These are phyloP conservation scores for Dryas drummondii DNA, from an alignment of 306 rosid genomes.

Conservation along the genomic window DNA sequence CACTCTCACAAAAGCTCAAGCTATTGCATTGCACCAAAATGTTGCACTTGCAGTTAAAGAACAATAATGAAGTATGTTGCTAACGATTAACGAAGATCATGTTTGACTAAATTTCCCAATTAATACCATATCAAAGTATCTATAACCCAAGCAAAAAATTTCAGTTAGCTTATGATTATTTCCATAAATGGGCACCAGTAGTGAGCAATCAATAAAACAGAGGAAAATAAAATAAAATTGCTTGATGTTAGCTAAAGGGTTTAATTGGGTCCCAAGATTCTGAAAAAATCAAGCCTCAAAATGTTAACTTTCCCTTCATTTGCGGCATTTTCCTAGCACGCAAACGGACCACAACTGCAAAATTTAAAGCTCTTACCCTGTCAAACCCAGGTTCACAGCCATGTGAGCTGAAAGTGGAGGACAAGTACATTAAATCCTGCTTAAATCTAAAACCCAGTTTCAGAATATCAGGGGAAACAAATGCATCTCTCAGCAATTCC, in stretches of 20 bases:
- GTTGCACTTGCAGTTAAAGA: too few species aligned
- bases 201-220: not conserved
- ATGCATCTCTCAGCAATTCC: constrained; percentile 52
- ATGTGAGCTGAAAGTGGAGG: constrained; percentile 64
- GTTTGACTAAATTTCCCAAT: not conserved
- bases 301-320: not conserved
- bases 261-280: too few species aligned
- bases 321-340: too few species aligned
- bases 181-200: not conserved
- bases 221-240: not conserved
- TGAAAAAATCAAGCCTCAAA: not conserved
- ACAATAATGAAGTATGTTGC: too few species aligned
- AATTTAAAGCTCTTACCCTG: constrained; percentile 38
- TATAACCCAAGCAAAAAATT: not conserved
- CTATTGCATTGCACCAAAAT: not conserved
- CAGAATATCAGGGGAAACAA: constrained; percentile 60
- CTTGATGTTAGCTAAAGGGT: not conserved
- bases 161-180: not conserved
- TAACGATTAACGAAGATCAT: not conserved
- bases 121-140: not conserved
- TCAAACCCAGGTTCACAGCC: constrained; percentile 73
- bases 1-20: not conserved
- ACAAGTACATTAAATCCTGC: constrained; percentile 76
- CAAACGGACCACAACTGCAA: not conserved
- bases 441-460: constrained; percentile 85